These are phyloP conservation scores for Jatropha curcas DNA, from an alignment of 345 rosid genomes.

Conservation along the genomic window DNA sequence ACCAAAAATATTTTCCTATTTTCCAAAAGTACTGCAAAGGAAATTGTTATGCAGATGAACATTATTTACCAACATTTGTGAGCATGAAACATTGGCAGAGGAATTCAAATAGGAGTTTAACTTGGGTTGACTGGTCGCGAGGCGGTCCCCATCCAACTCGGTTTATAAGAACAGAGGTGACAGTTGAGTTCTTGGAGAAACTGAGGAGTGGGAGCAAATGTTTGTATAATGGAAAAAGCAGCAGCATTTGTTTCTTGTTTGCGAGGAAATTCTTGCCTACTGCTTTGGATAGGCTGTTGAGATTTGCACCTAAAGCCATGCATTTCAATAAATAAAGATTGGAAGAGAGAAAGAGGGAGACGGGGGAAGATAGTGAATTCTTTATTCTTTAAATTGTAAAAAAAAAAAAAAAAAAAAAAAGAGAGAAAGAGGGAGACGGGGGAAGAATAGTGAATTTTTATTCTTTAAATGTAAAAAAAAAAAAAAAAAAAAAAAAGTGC, in stretches of 20 bases:
- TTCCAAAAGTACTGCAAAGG: slow-evolving; percentile 57
- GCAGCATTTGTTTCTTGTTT: slow-evolving; percentile 60
- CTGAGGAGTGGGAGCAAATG: slow-evolving; percentile 53
- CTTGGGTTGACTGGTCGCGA: slow-evolving; percentile 81
- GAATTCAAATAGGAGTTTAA: slow-evolving; percentile 68
- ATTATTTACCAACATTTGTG: slow-evolving; percentile 74
- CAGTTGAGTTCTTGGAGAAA: slow-evolving; percentile 48
- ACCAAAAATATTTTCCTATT: slow-evolving; percentile 50
- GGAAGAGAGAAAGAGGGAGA: background rate
- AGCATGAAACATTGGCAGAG: slow-evolving; percentile 28
- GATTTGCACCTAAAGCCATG: slow-evolving; percentile 50
- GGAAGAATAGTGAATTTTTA: too few species aligned
- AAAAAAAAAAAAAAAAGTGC: too few species aligned
- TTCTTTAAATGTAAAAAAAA: too few species aligned
- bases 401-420: too few species aligned
- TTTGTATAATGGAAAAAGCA: slow-evolving; percentile 52
- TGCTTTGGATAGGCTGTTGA: slow-evolving; percentile 56
- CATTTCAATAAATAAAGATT: slow-evolving; percentile 15
- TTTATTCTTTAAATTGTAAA: slow-evolving; percentile 8
- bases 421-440: too few species aligned
- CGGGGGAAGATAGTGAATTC: background rate
- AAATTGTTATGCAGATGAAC: slow-evolving; percentile 71
- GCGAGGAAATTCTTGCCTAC: slow-evolving; percentile 75
- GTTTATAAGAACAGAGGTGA: slow-evolving; percentile 48
- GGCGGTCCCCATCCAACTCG: slow-evolving; percentile 77